Conservation (phyloP, 1,284 basidiomycete species). For the Phellinidium pouzarii region DNA sequence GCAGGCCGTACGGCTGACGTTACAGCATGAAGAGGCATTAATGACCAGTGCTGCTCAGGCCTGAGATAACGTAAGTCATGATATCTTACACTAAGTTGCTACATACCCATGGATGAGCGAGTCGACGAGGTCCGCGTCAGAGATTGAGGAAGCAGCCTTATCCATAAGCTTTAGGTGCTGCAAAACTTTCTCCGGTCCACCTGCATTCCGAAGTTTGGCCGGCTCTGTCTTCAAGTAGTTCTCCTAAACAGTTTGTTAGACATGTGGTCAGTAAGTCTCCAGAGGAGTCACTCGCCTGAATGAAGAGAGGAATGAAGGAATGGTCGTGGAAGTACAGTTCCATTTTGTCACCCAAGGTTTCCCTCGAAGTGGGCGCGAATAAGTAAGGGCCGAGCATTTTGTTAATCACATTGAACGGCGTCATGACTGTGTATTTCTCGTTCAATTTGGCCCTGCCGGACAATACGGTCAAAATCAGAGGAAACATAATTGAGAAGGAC, state of each 20-base stretch:
- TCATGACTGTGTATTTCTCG: constrained; percentile 88
- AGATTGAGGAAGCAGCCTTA: constrained; percentile 84
- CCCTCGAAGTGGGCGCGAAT: constrained; percentile 76
- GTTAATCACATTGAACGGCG: constrained; percentile 82
- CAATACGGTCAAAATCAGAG: constrained; percentile 6
- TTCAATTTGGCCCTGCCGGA: constrained; percentile 71
- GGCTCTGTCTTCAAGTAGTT: constrained; percentile 87
- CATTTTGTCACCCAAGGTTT: constrained; percentile 87
- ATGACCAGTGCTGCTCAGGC: constrained; percentile 90
- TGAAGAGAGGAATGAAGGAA: constrained; percentile 89
- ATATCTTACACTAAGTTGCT: background rate
- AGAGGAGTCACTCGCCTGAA: constrained; percentile 54
- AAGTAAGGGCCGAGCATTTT: constrained; percentile 87
- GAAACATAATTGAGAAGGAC: background rate
- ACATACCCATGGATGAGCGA: constrained; percentile 85
- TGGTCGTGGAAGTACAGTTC: constrained; percentile 97
- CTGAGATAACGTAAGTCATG: constrained; percentile 33
- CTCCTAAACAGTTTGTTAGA: constrained; percentile 46
- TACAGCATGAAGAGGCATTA: constrained; percentile 92
- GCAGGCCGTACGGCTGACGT: constrained; percentile 85
- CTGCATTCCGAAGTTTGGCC: constrained; percentile 46
- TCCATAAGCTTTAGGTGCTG: constrained; percentile 82
- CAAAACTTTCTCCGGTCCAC: constrained; percentile 58
- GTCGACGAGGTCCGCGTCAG: constrained; percentile 94
- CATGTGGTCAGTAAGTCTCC: background rate